Evolutionary conservation across 2,329 filamentous ascomycete genomes (phyloP).

Genomic region (Scedosporium minutisporum): DNA sequence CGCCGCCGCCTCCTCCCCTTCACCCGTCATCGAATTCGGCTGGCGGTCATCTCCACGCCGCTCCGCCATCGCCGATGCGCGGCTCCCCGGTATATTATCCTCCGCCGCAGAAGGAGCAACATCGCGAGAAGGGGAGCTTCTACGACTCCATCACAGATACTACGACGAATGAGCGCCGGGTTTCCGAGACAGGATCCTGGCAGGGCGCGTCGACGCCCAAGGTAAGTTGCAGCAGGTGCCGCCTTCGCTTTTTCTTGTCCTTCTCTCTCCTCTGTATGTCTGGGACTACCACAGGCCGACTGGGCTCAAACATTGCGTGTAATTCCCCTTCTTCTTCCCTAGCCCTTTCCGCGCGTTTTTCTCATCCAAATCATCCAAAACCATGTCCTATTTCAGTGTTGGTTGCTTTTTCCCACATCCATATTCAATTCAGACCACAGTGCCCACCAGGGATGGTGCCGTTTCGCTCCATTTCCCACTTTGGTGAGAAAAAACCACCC

Average conservation of each 20-base stretch:
- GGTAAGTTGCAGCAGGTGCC: conserved; percentile 25
- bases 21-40: conserved; percentile 6
- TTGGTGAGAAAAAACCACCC: not conserved
- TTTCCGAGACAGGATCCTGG: conserved; percentile 36
- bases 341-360: not conserved
- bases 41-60: conserved; percentile 11
- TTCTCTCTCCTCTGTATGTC: not conserved
- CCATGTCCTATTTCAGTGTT: conserved; percentile 2
- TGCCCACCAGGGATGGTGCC: not conserved
- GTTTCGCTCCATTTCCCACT: conserved; percentile 8
- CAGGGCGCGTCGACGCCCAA: conserved; percentile 35
- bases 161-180: conserved; percentile 31
- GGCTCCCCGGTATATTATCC: conserved; percentile 32
- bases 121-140: conserved; percentile 37
- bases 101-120: conserved; percentile 14
- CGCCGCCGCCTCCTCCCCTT: conserved; percentile 7
- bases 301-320: not conserved
- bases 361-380: conserved; percentile 10
- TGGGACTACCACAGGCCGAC: not conserved
- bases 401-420: conserved; percentile 14
- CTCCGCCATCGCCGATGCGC: conserved; percentile 33
- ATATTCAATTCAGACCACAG: conserved; percentile 12
- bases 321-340: not conserved
- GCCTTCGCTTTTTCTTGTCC: not conserved
- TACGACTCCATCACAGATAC: conserved; percentile 46